Conservation (phyloP, 169 alveolate genomes). For the Miamiensis avidus region DNA sequence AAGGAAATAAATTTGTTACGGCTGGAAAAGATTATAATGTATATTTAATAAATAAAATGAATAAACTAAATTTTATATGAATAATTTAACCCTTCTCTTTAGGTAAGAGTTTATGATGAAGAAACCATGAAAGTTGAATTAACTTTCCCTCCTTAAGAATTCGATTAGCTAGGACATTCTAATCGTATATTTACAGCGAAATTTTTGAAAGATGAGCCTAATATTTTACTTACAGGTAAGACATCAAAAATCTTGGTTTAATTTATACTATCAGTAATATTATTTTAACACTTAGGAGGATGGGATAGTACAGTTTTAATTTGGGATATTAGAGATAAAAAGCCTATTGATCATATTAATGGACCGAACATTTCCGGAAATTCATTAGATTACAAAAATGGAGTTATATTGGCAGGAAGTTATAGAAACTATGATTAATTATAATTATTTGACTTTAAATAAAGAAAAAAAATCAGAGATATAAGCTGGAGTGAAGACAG, state of each 20-base stretch:
- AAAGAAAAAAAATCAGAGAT: constrained; percentile 62
- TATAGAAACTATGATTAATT: constrained; percentile 82
- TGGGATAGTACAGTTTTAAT: constrained; percentile 86
- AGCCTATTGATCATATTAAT: constrained; percentile 62
- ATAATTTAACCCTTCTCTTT: neutral
- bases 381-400: constrained; percentile 75
- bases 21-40: constrained; percentile 82
- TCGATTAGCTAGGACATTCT: constrained; percentile 76
- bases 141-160: constrained; percentile 57
- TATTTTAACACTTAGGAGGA: constrained; percentile 67
- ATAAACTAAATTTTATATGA: neutral
- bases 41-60: neutral
- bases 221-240: constrained; percentile 53
- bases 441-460: constrained; percentile 82
- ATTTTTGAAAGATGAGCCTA: constrained; percentile 68
- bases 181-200: constrained; percentile 81
- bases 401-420: constrained; percentile 77
- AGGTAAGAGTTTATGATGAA: constrained; percentile 84
- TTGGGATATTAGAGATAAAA: constrained; percentile 81
- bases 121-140: constrained; percentile 64
- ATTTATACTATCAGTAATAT: too few species aligned
- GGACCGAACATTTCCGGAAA: constrained; percentile 89
- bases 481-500: constrained; percentile 58
- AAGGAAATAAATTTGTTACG: constrained; percentile 79
- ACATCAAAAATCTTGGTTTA: too few species aligned